Percentiles rank a stretch among this genome's conserved stretches.
Conservation (phyloP, 1,139 yeast genomes). For the Scheffersomyces illinoinensis region DNA sequence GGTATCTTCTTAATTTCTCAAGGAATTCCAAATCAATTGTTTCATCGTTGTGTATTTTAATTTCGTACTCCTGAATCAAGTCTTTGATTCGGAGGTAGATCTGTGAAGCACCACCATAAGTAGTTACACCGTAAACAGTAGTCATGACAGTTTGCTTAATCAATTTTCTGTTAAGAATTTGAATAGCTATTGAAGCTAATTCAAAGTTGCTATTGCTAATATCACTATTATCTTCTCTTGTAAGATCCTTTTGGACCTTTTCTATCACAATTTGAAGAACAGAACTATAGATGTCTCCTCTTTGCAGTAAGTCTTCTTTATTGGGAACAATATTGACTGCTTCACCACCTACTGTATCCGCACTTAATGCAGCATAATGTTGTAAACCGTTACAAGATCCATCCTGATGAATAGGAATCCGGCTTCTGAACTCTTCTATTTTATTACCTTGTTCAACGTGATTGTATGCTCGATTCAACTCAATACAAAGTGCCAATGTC, state of each 20-base stretch:
- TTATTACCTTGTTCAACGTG: slow-evolving; percentile 16
- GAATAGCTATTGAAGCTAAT: slow-evolving; percentile 17
- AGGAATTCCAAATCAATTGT: slow-evolving; percentile 1
- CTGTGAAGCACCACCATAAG: slow-evolving; percentile 38
- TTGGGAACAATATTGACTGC: slow-evolving; percentile 39
- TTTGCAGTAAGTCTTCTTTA: slow-evolving; percentile 7
- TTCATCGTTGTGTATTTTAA: slow-evolving; percentile 5
- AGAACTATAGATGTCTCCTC: slow-evolving; percentile 38
- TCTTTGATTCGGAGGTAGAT: slow-evolving; percentile 28
- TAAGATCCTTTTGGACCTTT: slow-evolving; percentile 16
- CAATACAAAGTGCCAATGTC: slow-evolving; percentile 37
- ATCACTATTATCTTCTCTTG: not conserved
- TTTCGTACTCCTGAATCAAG: slow-evolving; percentile 16
- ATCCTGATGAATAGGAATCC: slow-evolving; percentile 46
- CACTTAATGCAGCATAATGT: slow-evolving; percentile 47
- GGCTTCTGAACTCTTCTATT: slow-evolving; percentile 25
- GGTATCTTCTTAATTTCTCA: slow-evolving; percentile 1
- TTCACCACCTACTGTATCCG: slow-evolving; percentile 35
- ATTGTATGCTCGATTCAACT: slow-evolving; percentile 23
- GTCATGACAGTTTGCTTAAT: slow-evolving; percentile 51
- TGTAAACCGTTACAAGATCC: slow-evolving; percentile 53
- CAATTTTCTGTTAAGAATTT: slow-evolving; percentile 31
- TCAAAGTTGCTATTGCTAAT: not conserved
- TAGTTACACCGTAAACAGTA: slow-evolving; percentile 48
- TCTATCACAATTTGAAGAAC: slow-evolving; percentile 30